These are phyloP conservation scores for Trichoderma gracile DNA, from an alignment of 2,329 filamentous ascomycete species.

Conservation along the genomic window DNA sequence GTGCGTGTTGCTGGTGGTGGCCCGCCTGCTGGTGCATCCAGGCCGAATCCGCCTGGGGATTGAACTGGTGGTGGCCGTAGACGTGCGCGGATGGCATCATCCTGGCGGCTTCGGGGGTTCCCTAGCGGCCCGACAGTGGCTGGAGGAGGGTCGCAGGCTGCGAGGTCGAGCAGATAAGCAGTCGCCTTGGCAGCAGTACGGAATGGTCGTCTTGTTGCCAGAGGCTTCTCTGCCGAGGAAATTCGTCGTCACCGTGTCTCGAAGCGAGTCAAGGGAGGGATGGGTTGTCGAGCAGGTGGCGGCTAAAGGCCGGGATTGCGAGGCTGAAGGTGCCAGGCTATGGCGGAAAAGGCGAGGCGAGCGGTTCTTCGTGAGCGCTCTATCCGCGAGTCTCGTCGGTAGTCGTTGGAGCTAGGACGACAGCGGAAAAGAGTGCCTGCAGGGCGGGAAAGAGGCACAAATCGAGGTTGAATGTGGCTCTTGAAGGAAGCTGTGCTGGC, in stretches of 20 bases:
- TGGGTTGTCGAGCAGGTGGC: constrained; percentile 9
- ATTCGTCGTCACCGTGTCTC: constrained; percentile 14
- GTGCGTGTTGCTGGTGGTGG: constrained; percentile 58
- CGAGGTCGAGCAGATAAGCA: not conserved
- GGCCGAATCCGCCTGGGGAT: constrained; percentile 60
- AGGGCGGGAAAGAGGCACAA: not conserved
- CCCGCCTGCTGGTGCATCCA: constrained; percentile 68
- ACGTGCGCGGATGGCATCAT: constrained; percentile 67
- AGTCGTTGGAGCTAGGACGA: not conserved
- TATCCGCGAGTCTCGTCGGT: not conserved
- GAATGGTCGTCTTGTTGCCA: constrained; percentile 1
- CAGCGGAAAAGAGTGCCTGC: too few relatives aligned
- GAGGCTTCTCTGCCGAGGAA: not conserved
- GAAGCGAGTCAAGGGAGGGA: constrained; percentile 17
- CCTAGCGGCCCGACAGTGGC: constrained; percentile 5
- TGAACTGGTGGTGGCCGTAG: constrained; percentile 68
- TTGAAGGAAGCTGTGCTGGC: constrained; percentile 5
- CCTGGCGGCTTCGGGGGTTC: constrained; percentile 34
- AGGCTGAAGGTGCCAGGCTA: constrained; percentile 12
- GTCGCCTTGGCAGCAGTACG: constrained; percentile 6
- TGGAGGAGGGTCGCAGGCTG: not conserved
- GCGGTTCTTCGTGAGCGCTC: not conserved
- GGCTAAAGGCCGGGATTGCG: constrained; percentile 19
- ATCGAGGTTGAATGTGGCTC: not conserved
- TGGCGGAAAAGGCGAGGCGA: not conserved